Base-by-base conservation (phyloP, 257 asterid genomes). In the Mitragyna speciosa region DNA sequence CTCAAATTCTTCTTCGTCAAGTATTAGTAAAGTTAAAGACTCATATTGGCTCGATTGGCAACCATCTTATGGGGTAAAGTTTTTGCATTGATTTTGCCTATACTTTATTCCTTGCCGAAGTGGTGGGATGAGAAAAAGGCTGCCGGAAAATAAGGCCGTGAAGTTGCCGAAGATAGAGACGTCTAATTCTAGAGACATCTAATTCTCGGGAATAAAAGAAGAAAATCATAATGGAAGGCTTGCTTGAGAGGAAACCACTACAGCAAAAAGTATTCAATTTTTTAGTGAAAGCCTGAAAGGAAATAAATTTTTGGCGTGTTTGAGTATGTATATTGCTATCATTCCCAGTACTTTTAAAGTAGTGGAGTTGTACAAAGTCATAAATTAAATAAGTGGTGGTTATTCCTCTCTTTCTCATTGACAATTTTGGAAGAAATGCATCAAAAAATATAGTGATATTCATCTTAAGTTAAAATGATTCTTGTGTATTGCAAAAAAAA, bases 21-120 rank as follows among this genome's bases (percentile, higher is more conserved):
- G 14, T 41, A 3, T 33, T 39, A 61, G 24, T 28, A 30, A 80
- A 67, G 64, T 14, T 58, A n/a, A 4, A 30, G 76, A 51, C 28
- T 68, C 73, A 17, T 82, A 77, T 49, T 75, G 83, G 59, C 69
- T 75, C 65, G 79, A n/a, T 75, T 82, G 59, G 64, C 72, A 26
- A 78, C 77, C 36, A n/a, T 86, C 36, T 49, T 81, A 61, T 83
- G 83, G 67, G 89, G 89, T 4, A 84, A 72, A 81, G 36, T 12
- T 66, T 81, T 78, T 58, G 88, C 91, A 2, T 52, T 86, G 39
- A 7, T 82, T 51, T 71, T 82, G 83, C 79, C 75, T 87, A 11
- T 85, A 84, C 36, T 54, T 56, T 33, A 26, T 81, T 11, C 83
- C 88, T 36, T 0, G 26, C 26, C 43, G 59, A 77, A 48, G 5